These are phyloP conservation scores for Sedum album DNA, from an alignment of 164 flowering plant genomes.

Conservation along the genomic window DNA sequence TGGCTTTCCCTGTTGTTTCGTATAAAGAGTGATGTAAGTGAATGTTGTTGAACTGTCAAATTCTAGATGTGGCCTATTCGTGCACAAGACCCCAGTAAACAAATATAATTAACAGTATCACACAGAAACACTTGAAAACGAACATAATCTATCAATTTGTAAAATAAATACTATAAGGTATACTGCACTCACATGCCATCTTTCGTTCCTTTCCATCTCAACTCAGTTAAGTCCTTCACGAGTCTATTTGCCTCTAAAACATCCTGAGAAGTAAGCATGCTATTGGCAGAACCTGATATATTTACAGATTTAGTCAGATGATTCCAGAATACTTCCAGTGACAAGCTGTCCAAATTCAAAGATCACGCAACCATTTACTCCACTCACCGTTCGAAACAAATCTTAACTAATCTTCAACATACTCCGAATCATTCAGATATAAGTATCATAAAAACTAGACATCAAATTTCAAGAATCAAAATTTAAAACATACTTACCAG, in stretches of 20 bases:
- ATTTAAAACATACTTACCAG: conserved; percentile 39
- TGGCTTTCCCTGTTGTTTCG: conserved; percentile 45
- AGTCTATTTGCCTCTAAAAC: conserved; percentile 47
- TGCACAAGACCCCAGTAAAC: not conserved
- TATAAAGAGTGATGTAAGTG: not conserved
- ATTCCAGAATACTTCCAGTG: not conserved
- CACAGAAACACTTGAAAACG: not conserved
- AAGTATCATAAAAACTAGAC: not conserved
- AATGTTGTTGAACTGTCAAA: not conserved
- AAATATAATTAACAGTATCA: not conserved
- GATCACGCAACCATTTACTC: not conserved
- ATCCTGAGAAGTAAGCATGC: conserved; percentile 58
- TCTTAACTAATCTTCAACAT: not conserved
- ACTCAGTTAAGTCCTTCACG: conserved; percentile 38
- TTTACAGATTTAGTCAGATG: not conserved
- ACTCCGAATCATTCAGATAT: not conserved
- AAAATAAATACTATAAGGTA: not conserved
- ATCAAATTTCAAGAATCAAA: not conserved
- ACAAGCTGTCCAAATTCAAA: no score
- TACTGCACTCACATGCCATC: conserved; percentile 43
- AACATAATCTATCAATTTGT: not conserved
- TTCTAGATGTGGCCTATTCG: not conserved
- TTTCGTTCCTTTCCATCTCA: conserved; percentile 20
- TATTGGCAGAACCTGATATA: conserved; percentile 67
- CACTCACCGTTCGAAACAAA: no score